Conservation (phyloP, 768 basidiomycete genomes). For the Grammothele lineata region DNA sequence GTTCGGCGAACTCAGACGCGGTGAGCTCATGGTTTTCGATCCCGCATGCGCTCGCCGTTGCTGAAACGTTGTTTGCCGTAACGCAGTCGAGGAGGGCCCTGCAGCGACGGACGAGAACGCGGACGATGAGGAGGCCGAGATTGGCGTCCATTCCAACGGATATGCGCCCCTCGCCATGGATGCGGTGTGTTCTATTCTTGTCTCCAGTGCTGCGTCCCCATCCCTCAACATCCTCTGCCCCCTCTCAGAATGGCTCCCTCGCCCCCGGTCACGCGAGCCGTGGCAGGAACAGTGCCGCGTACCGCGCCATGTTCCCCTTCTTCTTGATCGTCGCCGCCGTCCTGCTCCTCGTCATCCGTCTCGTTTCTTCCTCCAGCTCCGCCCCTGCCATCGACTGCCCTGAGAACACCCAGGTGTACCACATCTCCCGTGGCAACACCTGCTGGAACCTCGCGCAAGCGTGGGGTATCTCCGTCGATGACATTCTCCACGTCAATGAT, state of each 20-base stretch:
- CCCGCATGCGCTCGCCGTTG: no score
- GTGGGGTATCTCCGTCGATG: slow-evolving; percentile 47
- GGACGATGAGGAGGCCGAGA: slow-evolving; percentile 54
- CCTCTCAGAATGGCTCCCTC: slow-evolving; percentile 6
- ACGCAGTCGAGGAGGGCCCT: slow-evolving; percentile 1
- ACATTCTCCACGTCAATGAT: slow-evolving; percentile 48
- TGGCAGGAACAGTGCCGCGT: slow-evolving; percentile 32
- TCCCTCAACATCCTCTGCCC: no score
- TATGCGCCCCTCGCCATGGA: slow-evolving; percentile 53
- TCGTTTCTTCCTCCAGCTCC: slow-evolving; percentile 36
- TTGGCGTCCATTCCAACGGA: slow-evolving; percentile 38
- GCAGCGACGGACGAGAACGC: slow-evolving; percentile 31
- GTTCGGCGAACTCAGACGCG: slow-evolving; percentile 48
- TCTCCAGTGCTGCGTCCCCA: no score
- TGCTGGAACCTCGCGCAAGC: slow-evolving; percentile 60
- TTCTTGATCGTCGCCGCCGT: slow-evolving; percentile 64
- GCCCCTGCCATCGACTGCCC: slow-evolving; percentile 18
- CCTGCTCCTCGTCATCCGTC: slow-evolving; percentile 61
- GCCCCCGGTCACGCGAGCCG: slow-evolving; percentile 4
- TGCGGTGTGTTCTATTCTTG: slow-evolving; percentile 32
- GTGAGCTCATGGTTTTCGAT: slow-evolving; percentile 22
- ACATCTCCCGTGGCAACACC: slow-evolving; percentile 54
- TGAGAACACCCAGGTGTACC: slow-evolving; percentile 32
- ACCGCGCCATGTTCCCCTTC: slow-evolving; percentile 65
- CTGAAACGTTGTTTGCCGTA: no score